Evolutionary conservation across 768 basidiomycete genomes (phyloP).

Genomic region (Cystobasidium onofrii): DNA sequence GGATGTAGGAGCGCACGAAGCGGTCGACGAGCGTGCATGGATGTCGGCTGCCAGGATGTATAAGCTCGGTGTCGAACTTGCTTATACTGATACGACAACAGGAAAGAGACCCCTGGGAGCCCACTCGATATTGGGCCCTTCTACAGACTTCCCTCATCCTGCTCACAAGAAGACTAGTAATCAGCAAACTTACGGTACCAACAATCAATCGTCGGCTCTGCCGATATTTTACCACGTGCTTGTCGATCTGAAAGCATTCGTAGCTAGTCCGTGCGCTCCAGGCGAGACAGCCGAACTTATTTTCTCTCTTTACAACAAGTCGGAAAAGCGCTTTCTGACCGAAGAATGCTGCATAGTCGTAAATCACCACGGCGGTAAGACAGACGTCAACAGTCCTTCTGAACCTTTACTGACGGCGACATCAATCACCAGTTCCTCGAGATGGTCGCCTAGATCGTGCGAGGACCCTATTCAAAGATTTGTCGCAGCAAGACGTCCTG

Average conservation of each 20-base stretch:
- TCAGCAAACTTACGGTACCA: background rate
- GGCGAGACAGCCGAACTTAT: constrained; percentile 89
- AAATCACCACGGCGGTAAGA: constrained; percentile 68
- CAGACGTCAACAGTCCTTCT: too few relatives aligned
- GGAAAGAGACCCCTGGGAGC: background rate
- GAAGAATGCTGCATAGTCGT: constrained; percentile 85
- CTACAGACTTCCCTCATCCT: background rate
- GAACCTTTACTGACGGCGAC: background rate
- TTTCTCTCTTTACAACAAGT: constrained; percentile 84
- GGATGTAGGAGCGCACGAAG: constrained; percentile 78
- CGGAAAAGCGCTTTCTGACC: constrained; percentile 71
- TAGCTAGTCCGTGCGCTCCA: constrained; percentile 77
- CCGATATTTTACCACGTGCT: constrained; percentile 81
- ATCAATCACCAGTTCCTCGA: constrained; percentile 36
- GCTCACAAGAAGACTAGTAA: constrained; percentile 39
- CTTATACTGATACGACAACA: constrained; percentile 35
- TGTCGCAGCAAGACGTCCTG: constrained; percentile 75
- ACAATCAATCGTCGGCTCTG: background rate
- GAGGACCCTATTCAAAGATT: constrained; percentile 79
- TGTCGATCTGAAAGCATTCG: constrained; percentile 82
- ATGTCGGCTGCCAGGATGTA: constrained; percentile 63
- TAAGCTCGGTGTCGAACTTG: constrained; percentile 60
- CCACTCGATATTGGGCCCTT: background rate
- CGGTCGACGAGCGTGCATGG: constrained; percentile 67
- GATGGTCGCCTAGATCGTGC: constrained; percentile 58